Percentiles rank a stretch among this genome's conserved stretches.
These are phyloP conservation scores for Psidium guajava DNA, from an alignment of 345 rosid species.

Conservation along the genomic window DNA sequence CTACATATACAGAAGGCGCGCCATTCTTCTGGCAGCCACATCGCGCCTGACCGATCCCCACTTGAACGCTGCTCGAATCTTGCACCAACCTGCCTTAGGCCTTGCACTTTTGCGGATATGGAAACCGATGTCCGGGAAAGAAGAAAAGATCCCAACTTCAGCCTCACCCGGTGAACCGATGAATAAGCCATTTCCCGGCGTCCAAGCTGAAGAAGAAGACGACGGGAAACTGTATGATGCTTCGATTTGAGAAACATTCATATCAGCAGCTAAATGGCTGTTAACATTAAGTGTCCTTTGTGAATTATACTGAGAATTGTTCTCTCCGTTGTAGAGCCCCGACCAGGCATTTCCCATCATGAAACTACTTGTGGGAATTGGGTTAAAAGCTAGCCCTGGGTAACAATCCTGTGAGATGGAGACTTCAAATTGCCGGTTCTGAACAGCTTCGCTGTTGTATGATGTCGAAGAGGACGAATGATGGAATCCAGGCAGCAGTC, in stretches of 20 bases:
- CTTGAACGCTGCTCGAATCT: slow-evolving; percentile 52
- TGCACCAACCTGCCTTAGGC: slow-evolving; percentile 51
- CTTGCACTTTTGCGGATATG: slow-evolving; percentile 16
- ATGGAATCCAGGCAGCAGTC: slow-evolving; percentile 1
- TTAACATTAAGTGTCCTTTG: background rate
- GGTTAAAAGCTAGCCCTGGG: background rate
- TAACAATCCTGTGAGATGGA: background rate
- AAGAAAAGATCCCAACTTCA: background rate
- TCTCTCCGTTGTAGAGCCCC: slow-evolving; percentile 2
- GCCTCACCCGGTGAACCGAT: background rate
- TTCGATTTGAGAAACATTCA: slow-evolving; percentile 9
- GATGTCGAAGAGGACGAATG: background rate
- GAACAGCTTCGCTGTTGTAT: background rate
- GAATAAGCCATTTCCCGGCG: slow-evolving; percentile 5
- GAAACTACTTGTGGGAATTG: slow-evolving; percentile 17
- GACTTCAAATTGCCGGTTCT: background rate
- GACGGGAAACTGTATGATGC: slow-evolving; percentile 7
- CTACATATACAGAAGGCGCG: slow-evolving; percentile 1
- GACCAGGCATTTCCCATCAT: background rate
- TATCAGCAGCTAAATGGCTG: background rate
- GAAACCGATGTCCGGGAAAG: slow-evolving; percentile 7
- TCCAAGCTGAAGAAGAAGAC: slow-evolving; percentile 9
- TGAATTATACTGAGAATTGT: background rate
- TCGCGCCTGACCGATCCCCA: slow-evolving; percentile 4
- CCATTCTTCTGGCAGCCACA: slow-evolving; percentile 16